Evolutionary conservation across 768 basidiomycete genomes (phyloP).

Genomic region (Sistotremastrum suecicum): DNA sequence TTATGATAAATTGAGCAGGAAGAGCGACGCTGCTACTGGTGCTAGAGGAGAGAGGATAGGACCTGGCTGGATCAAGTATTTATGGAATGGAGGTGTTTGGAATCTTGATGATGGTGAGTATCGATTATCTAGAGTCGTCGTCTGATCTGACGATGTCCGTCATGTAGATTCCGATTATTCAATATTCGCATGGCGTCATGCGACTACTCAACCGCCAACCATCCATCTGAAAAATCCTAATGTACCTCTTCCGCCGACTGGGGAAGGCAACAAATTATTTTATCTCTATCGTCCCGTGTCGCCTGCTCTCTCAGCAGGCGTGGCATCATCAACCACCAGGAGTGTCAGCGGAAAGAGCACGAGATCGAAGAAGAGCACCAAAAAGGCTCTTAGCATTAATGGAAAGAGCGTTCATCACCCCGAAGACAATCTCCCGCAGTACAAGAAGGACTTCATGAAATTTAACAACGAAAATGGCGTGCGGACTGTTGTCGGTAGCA

Average conservation of each 20-base stretch:
- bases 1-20: constrained; percentile 59
- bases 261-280: constrained; percentile 57
- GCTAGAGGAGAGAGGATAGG: constrained; percentile 50
- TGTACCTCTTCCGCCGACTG: constrained; percentile 43
- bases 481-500: constrained; percentile 78
- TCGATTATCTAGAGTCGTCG: constrained; percentile 1
- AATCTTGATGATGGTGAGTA: constrained; percentile 75
- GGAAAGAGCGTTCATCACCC: constrained; percentile 15
- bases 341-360: constrained; percentile 16
- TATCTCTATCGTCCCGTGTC: constrained; percentile 42
- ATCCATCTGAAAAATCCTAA: constrained; percentile 51
- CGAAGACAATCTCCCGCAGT: constrained; percentile 39
- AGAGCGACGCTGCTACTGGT: constrained; percentile 30
- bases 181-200: constrained; percentile 70
- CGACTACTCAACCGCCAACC: constrained; percentile 30
- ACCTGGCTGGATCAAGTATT: constrained; percentile 78
- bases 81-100: constrained; percentile 67
- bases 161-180: constrained; percentile 68
- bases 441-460: constrained; percentile 65
- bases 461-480: constrained; percentile 92
- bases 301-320: constrained; percentile 16
- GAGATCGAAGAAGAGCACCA: constrained; percentile 27
- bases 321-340: constrained; percentile 16
- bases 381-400: constrained; percentile 17
- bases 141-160: background rate